Base-by-base conservation (phyloP, 2,329 filamentous ascomycete genomes). In the Alternaria ventricosa region DNA sequence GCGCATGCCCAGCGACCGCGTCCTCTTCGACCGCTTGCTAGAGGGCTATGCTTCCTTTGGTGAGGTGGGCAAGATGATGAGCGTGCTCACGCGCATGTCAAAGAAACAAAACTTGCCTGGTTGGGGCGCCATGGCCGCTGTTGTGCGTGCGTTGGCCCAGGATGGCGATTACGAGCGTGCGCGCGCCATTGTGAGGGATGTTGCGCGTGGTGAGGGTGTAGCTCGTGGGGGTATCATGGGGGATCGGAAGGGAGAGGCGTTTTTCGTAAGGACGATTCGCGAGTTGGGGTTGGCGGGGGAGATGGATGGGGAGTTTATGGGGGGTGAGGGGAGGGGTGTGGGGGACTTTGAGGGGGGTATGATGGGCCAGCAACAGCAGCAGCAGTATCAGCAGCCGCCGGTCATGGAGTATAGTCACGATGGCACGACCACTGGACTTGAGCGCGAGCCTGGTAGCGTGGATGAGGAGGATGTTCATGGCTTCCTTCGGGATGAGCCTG, bases 11-110 rank as follows among this genome's bases (percentile, higher is more conserved):
- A 80, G 83, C 22, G 87, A 91, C 73, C 82, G 84, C 62, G 79
- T 87, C 23, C 88, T 94, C 70, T 93, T 89, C 85, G 90, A 92
- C 77, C 86, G 89, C 57, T 83, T 91, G 64, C 86, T 94, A 66
- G 87, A 88, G 73, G 90, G 90, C 1, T 92, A 90, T 75, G 87
- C 90, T 8, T 68, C 78, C 12, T 78, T 82, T 10, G 86, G 86
- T 49, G 84, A 89, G 61, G 79, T 84, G 0, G 76, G 76, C 33
- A 82, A 78, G 47, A 81, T 82, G 78, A 80, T 84, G 72, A 71
- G 71, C 6, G 80, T 84, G 47, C 72, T 85, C 28, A 71, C 69
- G 11, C 73, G 73, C 28, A 81, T 83, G 78, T 71, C 74, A 1
- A 74, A 68, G 28, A 74, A 80, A 13, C 80, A 82, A 9, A 80